phyloP scores from a whole-genome alignment of 2,329 filamentous ascomycete genomes.

The Cryphonectria nitschkei region DNA sequence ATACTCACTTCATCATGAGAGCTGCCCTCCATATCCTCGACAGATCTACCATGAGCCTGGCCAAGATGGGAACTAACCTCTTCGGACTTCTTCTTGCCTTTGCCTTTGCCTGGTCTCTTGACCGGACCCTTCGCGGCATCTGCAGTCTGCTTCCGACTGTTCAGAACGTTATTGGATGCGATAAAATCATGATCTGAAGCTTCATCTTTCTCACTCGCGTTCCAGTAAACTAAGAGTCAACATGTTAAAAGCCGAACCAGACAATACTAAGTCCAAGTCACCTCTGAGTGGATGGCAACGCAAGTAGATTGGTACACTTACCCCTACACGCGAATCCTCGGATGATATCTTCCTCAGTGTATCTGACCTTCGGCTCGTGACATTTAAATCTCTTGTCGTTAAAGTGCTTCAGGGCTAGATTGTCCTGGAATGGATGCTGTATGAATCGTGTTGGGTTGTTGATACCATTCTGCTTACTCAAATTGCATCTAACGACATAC shows the following conservation, averaged over 20 bases:
- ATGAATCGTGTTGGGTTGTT: not conserved
- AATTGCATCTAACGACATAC: conserved; percentile 9
- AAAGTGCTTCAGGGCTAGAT: not conserved
- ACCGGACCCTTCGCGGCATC: not conserved
- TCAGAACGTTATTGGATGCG: not conserved
- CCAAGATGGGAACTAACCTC: too few species aligned
- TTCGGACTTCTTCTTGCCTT: not conserved
- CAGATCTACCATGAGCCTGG: not conserved
- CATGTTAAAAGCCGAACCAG: not conserved
- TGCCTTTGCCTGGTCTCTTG: not conserved
- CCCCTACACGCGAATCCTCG: not conserved
- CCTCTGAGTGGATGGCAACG: not conserved
- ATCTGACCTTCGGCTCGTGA: not conserved
- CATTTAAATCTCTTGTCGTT: not conserved
- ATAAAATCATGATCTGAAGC: not conserved
- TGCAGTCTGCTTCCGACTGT: not conserved
- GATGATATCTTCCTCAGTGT: conserved; percentile 10
- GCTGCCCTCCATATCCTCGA: not conserved
- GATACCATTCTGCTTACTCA: not conserved
- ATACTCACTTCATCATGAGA: not conserved
- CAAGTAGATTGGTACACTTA: not conserved
- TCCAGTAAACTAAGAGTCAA: not conserved
- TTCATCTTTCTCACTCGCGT: too few species aligned
- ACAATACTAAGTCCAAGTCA: not conserved
- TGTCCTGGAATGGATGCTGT: not conserved